phyloP scores from a whole-genome alignment of 1,284 basidiomycete genomes.

The Rhodotorula sp. region DNA sequence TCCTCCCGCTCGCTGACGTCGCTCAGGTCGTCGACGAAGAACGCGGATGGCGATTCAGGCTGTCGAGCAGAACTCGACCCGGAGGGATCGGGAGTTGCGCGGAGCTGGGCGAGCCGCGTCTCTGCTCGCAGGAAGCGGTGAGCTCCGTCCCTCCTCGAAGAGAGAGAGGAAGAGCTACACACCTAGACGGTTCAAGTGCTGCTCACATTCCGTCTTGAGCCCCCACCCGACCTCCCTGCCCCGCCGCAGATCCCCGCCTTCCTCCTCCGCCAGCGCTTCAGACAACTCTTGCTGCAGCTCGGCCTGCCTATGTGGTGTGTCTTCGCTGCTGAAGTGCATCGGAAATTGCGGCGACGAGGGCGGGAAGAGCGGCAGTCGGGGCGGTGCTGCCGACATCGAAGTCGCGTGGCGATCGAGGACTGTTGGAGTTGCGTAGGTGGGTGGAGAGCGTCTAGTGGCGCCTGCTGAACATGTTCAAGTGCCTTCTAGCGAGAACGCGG shows the following conservation, averaged over 20 bases:
- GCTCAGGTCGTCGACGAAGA: neutral
- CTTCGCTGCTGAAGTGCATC: neutral
- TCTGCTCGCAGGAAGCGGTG: neutral
- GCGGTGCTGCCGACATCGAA: neutral
- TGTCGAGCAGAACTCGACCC: neutral
- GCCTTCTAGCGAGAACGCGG: too few relatives aligned
- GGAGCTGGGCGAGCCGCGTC: slow-evolving; percentile 1
- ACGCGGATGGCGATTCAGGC: too few relatives aligned
- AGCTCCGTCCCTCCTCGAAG: neutral
- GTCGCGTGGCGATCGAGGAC: neutral
- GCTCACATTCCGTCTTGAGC: slow-evolving; percentile 20
- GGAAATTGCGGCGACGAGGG: slow-evolving; percentile 17
- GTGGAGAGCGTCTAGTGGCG: neutral
- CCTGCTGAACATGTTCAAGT: neutral
- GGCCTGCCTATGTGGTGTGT: neutral
- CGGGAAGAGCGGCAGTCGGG: neutral
- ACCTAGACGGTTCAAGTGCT: slow-evolving; percentile 26
- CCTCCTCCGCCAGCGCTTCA: neutral
- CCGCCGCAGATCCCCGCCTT: neutral
- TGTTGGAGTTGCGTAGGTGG: neutral
- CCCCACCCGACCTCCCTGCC: slow-evolving; percentile 10
- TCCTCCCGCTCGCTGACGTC: neutral
- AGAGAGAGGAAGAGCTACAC: neutral
- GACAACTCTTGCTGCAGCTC: neutral
- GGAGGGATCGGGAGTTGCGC: neutral